Evolutionary conservation across 495 filamentous ascomycete genomes (phyloP), one percentile per base, ranked within the genome.

Genomic region (Daldinia loculata): DNA sequence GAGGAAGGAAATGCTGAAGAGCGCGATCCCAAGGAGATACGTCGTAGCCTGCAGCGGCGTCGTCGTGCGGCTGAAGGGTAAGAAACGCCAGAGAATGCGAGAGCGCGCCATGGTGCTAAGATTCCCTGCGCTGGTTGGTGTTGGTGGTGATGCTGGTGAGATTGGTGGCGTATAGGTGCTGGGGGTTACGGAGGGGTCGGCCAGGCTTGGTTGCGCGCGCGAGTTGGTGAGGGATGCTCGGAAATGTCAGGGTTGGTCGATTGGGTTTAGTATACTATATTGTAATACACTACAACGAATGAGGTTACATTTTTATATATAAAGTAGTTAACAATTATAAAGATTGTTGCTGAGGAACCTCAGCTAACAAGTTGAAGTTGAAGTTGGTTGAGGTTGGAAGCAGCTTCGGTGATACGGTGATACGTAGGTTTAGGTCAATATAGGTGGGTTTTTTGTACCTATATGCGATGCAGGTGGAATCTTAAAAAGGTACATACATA

Each of bases 1-100:
- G 61, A 99, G 88, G 82, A 98, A 97, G 36, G 92, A 91, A 74
- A 99, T 99, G 71, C 91, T 95, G 84, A 97, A 98, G 26, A 97
- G 90, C 56, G 93, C 93, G 69, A 98, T 92, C 64, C 89, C 92
- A 52, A 95, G 81, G 32, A 99, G 86, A 77, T 99, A 99, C 15
- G 93, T 92, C 45, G 87, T 78, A 2, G 91, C 91, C 77, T 99
- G 95, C 7, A 89, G 77, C 52, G 87, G 84, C 6, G 89, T 92
- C 36, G 92, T 86, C 45, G 84, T 79, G 15, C 79, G 74, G 12
- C 87, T 81, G 76, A 90, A 88, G 38, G 87, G 87, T 29, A 89
- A 79, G 61, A 80, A 74, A 63, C 80, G 83, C 45, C 81, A 76
- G 63, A 87, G 67, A 70, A 72, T 66, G 32, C 61, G 57, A 43